Evolutionary conservation across 305 asterid genomes (phyloP).

Genomic region (Fraxinus floribunda): DNA sequence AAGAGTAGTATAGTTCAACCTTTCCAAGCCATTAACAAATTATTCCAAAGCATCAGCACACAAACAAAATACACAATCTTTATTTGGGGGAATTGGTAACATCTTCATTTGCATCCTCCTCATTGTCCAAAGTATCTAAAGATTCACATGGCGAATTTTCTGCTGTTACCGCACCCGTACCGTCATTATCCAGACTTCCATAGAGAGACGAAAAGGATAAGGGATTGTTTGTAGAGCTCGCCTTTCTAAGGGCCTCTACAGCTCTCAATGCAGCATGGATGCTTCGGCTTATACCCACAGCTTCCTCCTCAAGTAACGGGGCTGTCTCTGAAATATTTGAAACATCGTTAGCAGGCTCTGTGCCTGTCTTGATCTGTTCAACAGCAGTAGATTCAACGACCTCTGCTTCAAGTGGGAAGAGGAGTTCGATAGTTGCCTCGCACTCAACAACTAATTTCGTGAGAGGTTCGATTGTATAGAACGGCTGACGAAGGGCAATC

Average conservation of each 20-base stretch:
- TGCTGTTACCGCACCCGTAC: slow-evolving; percentile 66
- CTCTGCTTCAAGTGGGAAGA: slow-evolving; percentile 85
- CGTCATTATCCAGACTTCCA: slow-evolving; percentile 56
- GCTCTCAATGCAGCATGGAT: slow-evolving; percentile 86
- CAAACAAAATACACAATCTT: not conserved
- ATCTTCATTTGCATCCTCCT: slow-evolving; percentile 42
- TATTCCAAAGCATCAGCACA: not conserved
- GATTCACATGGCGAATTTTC: slow-evolving; percentile 61
- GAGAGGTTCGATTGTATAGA: slow-evolving; percentile 82
- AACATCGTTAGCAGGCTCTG: slow-evolving; percentile 26
- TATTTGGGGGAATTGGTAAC: slow-evolving; percentile 42
- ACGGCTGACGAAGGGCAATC: slow-evolving; percentile 79
- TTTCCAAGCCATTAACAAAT: not conserved
- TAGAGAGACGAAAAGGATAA: slow-evolving; percentile 66
- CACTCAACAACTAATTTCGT: slow-evolving; percentile 80
- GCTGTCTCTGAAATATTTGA: slow-evolving; percentile 36
- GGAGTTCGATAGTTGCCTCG: slow-evolving; percentile 85
- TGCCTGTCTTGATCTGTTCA: slow-evolving; percentile 27
- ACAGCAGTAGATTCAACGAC: slow-evolving; percentile 52
- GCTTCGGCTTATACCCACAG: slow-evolving; percentile 67
- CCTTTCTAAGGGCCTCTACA: slow-evolving; percentile 74
- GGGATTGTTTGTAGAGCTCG: slow-evolving; percentile 87
- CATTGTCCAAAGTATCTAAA: slow-evolving; percentile 29
- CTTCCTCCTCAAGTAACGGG: slow-evolving; percentile 55
- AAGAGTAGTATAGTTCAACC: not conserved